Conservation (phyloP, 2,329 filamentous ascomycete genomes). For the Colletotrichum higginsianum region DNA sequence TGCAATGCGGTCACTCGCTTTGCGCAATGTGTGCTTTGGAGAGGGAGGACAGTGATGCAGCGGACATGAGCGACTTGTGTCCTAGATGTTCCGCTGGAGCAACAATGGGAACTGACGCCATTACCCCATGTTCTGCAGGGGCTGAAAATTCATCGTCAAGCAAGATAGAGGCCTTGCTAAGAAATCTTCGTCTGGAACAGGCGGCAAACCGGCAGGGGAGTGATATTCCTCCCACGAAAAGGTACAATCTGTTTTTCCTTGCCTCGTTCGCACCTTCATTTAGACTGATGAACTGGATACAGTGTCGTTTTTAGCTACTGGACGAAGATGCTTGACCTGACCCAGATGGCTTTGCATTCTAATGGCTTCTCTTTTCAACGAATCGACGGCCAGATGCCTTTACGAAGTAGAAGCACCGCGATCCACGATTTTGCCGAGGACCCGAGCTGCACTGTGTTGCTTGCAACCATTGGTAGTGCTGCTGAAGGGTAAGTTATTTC, state of each 20-base stretch:
- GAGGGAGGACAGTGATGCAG: too few relatives aligned
- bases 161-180: too few relatives aligned
- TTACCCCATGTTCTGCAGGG: too few relatives aligned
- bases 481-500: neutral
- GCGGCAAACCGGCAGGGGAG: neutral
- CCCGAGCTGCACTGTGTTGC: neutral
- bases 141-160: too few relatives aligned
- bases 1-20: too few relatives aligned
- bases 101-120: too few relatives aligned
- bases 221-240: neutral
- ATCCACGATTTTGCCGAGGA: neutral
- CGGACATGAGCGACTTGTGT: too few relatives aligned
- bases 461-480: neutral
- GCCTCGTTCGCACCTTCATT: neutral
- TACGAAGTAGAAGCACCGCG: neutral
- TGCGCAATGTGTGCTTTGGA: too few relatives aligned
- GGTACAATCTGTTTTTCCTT: neutral
- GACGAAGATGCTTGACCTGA: neutral
- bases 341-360: neutral
- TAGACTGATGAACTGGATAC: neutral
- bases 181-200: too few relatives aligned
- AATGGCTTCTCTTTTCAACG: neutral
- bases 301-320: neutral
- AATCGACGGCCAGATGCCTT: neutral
- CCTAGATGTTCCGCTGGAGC: too few relatives aligned